Conservation (phyloP, 768 basidiomycete species). For the Panellus pusillus region DNA sequence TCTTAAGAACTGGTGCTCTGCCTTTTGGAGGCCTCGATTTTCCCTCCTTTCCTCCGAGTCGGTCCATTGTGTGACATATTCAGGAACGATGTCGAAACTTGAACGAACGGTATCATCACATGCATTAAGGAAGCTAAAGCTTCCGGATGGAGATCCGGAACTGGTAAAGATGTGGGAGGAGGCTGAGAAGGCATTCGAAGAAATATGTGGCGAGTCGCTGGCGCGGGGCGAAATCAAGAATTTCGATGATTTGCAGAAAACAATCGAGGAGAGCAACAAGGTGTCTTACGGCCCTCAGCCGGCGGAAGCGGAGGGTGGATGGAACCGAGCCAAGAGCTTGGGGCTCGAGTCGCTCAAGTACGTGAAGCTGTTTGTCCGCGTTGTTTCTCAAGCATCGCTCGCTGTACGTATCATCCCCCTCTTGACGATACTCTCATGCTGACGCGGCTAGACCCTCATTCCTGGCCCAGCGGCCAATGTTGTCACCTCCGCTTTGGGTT, state of each 20-base stretch:
- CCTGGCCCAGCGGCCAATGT: neutral
- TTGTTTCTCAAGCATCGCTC: neutral
- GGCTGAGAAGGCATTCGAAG: neutral
- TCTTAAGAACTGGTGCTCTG: no score
- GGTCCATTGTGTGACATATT: no score
- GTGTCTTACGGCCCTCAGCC: neutral
- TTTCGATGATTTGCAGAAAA: slow-evolving; percentile 2
- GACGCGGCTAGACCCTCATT: neutral
- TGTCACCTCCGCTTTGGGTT: neutral
- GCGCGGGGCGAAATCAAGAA: neutral
- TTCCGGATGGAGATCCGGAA: neutral
- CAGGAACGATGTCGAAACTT: neutral
- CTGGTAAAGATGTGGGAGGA: neutral
- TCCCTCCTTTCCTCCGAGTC: no score
- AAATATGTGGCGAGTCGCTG: slow-evolving; percentile 1
- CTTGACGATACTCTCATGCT: neutral
- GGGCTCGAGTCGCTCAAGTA: slow-evolving; percentile 5
- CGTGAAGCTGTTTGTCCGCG: slow-evolving; percentile 1
- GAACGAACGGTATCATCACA: no score
- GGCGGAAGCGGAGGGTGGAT: neutral
- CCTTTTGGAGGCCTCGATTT: no score
- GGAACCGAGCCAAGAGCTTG: neutral
- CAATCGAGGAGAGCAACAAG: neutral
- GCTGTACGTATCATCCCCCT: neutral
- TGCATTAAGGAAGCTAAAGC: neutral